Evolutionary conservation across 2,329 filamentous ascomycete species (phyloP).

Genomic region (Fusarium brevicatenulatum): DNA sequence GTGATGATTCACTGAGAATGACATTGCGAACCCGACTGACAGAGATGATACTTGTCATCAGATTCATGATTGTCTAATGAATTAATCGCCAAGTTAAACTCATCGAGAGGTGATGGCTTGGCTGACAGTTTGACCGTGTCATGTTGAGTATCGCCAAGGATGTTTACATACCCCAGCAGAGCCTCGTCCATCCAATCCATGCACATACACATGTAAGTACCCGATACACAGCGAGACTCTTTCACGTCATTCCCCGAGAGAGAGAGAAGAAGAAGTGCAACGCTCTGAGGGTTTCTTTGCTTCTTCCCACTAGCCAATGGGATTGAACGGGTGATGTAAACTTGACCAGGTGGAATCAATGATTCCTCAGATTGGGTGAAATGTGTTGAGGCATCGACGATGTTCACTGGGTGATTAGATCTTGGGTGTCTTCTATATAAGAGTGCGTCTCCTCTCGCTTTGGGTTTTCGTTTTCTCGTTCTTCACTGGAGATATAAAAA

Average conservation of each 20-base stretch:
- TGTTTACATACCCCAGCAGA: not conserved
- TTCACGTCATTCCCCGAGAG: slow-evolving; percentile 17
- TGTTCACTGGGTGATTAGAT: not conserved
- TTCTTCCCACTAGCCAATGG: slow-evolving; percentile 16
- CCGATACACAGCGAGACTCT: slow-evolving; percentile 13
- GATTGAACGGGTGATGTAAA: slow-evolving; percentile 1
- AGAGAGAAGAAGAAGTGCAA: slow-evolving; percentile 7
- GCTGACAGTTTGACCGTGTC: slow-evolving; percentile 16
- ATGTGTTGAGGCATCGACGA: slow-evolving; percentile 3
- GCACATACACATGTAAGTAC: slow-evolving; percentile 13
- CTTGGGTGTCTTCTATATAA: slow-evolving; percentile 13
- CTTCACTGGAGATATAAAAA: not conserved
- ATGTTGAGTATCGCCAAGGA: slow-evolving; percentile 17
- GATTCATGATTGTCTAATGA: not conserved
- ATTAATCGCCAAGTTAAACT: not conserved
- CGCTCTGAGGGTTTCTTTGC: not conserved
- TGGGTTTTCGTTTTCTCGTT: not conserved
- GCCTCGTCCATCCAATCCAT: not conserved
- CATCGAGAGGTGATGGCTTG: not conserved
- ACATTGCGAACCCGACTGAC: not conserved
- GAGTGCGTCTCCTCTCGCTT: not conserved
- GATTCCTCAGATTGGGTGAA: not conserved
- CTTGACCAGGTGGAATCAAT: not conserved
- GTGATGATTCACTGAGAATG: not conserved
- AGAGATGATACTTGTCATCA: no score